phyloP scores from a whole-genome alignment of 805 yeast genomes.

The Pichia occidentalis region DNA sequence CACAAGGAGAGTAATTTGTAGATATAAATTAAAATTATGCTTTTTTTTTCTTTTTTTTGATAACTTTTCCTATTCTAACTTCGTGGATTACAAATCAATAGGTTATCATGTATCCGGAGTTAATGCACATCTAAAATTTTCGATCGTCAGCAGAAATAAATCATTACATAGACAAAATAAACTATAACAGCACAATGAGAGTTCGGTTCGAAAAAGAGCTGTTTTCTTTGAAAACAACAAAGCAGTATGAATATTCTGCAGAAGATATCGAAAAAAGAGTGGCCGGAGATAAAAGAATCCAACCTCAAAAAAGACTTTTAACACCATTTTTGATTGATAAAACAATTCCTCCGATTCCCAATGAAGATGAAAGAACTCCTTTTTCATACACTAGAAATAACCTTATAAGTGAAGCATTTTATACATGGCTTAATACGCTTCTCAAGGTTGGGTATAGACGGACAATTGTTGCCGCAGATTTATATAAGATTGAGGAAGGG shows the following conservation, averaged over 20 bases:
- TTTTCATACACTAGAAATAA: constrained; percentile 36
- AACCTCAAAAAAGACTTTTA: constrained; percentile 11
- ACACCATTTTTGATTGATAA: constrained; percentile 17
- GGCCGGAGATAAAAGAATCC: neutral
- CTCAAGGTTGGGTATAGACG: constrained; percentile 59
- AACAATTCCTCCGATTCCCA: constrained; percentile 42
- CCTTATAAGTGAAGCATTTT: constrained; percentile 35
- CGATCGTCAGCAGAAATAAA: too few species aligned
- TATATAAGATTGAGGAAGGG: constrained; percentile 36
- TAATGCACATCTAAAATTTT: too few species aligned
- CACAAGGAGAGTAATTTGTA: too few species aligned
- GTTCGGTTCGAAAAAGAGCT: too few species aligned
- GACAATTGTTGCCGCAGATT: constrained; percentile 53
- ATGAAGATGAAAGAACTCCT: constrained; percentile 35
- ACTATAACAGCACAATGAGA: too few species aligned
- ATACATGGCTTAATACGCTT: constrained; percentile 60
- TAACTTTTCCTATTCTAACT: too few species aligned
- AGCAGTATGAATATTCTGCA: neutral
- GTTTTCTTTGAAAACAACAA: too few species aligned
- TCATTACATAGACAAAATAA: too few species aligned
- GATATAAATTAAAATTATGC: too few species aligned
- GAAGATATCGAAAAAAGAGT: neutral
- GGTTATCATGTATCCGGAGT: too few species aligned
- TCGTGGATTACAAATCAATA: too few species aligned
- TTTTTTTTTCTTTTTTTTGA: too few species aligned